These are phyloP conservation scores for Paulownia fortunei DNA, from an alignment of 257 asterid species.

Conservation along the genomic window DNA sequence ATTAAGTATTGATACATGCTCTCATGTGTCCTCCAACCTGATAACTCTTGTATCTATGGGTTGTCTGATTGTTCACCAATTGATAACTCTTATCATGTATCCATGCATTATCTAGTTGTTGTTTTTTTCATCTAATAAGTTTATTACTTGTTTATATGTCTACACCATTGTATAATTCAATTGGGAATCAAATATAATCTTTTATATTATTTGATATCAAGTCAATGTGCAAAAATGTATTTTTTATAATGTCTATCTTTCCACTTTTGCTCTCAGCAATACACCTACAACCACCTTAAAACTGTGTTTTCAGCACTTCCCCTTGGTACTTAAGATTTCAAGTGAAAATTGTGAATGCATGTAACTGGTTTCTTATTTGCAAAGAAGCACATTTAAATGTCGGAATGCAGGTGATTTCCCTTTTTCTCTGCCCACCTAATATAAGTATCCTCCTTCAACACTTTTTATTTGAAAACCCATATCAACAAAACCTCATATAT, in stretches of 20 bases:
- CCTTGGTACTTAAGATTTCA: background rate
- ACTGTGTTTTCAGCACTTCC: background rate
- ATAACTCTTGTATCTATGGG: no score
- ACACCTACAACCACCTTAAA: slow-evolving; percentile 1
- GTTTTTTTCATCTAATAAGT: background rate
- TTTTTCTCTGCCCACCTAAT: background rate
- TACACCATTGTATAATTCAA: background rate
- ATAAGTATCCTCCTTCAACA: slow-evolving; percentile 3
- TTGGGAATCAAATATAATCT: background rate
- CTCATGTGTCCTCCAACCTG: background rate
- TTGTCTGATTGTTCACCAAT: background rate
- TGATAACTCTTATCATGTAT: background rate
- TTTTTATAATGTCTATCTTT: background rate
- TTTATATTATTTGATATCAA: background rate
- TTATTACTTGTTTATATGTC: background rate
- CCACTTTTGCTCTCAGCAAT: background rate
- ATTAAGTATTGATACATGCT: slow-evolving; percentile 5
- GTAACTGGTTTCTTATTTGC: background rate
- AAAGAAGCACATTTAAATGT: background rate
- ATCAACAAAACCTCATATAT: background rate
- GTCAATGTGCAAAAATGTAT: background rate
- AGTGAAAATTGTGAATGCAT: background rate
- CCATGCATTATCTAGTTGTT: background rate
- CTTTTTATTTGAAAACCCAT: background rate
- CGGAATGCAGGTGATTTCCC: background rate